Conservation (phyloP, 306 rosid genomes). For the Prunus davidiana region DNA sequence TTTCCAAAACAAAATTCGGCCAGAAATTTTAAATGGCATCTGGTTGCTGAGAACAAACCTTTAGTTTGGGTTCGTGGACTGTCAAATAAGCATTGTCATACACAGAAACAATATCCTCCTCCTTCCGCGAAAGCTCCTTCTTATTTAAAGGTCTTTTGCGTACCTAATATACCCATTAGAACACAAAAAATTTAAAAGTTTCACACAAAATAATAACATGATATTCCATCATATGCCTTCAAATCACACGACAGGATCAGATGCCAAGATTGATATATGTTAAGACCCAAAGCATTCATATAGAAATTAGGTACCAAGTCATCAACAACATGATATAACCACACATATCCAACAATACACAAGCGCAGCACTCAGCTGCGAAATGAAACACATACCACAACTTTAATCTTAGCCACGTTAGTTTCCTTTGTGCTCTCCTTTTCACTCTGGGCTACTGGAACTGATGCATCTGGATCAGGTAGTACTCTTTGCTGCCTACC, state of each 20-base stretch:
- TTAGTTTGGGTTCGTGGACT: conserved; percentile 88
- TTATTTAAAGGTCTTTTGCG: conserved; percentile 95
- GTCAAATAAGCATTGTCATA: conserved; percentile 62
- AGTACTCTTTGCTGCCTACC: conserved; percentile 57
- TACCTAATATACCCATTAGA: conserved; percentile 52
- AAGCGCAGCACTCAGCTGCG: not conserved
- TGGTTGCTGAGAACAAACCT: conserved; percentile 50
- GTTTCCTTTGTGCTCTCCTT: conserved; percentile 76
- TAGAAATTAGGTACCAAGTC: not conserved
- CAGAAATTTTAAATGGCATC: conserved; percentile 9
- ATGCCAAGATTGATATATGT: not conserved
- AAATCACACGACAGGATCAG: conserved; percentile 3
- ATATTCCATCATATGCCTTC: not conserved
- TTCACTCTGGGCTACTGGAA: conserved; percentile 48
- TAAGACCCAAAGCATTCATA: not conserved
- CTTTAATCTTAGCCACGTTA: conserved; percentile 91
- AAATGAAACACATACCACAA: conserved; percentile 71
- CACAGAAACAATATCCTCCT: conserved; percentile 86
- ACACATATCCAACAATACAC: not conserved
- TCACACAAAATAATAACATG: not conserved
- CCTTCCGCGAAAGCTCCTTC: conserved; percentile 92
- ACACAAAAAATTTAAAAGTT: not conserved
- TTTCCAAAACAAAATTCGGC: conserved; percentile 18
- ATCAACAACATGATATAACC: not conserved
- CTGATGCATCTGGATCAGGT: conserved; percentile 49